phyloP scores from a whole-genome alignment of 306 rosid species.

The Cucurbita ficifolia region DNA sequence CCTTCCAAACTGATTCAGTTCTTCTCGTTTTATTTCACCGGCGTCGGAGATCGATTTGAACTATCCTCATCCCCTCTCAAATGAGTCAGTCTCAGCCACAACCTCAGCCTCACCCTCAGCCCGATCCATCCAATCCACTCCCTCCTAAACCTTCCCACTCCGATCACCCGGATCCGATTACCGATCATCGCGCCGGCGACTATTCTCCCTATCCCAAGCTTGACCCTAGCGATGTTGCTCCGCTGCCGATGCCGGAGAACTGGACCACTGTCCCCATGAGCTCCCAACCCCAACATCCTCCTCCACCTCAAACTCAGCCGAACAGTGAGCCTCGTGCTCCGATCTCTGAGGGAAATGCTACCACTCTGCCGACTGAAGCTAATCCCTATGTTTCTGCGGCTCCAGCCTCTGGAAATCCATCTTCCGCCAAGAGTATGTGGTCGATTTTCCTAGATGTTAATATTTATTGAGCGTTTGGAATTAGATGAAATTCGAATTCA shows the following conservation, averaged over 20 bases:
- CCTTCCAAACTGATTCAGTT: background rate
- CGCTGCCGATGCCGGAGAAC: conserved; percentile 18
- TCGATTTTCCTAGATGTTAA: background rate
- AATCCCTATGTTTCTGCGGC: conserved; percentile 64
- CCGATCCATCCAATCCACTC: background rate
- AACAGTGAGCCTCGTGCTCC: conserved; percentile 29
- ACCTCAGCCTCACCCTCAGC: background rate
- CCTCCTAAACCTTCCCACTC: background rate
- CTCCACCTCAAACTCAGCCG: background rate
- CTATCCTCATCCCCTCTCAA: background rate
- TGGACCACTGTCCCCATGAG: conserved; percentile 36
- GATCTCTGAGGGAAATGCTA: conserved; percentile 32
- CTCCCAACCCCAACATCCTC: conserved; percentile 3
- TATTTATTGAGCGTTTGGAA: background rate
- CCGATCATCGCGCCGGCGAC: conserved; percentile 26
- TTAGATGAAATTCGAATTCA: background rate
- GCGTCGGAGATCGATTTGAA: background rate
- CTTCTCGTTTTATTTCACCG: background rate
- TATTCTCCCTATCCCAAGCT: conserved; percentile 75
- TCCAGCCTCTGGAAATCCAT: conserved; percentile 29
- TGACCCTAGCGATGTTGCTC: conserved; percentile 44
- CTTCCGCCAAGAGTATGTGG: conserved; percentile 41
- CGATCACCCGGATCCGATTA: background rate
- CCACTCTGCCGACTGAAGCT: conserved; percentile 60
- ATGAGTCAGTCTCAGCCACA: background rate